Evolutionary conservation across 768 basidiomycete species (phyloP), one percentile per base, ranked within the genome.

Genomic region (Lactifluus echinatus): DNA sequence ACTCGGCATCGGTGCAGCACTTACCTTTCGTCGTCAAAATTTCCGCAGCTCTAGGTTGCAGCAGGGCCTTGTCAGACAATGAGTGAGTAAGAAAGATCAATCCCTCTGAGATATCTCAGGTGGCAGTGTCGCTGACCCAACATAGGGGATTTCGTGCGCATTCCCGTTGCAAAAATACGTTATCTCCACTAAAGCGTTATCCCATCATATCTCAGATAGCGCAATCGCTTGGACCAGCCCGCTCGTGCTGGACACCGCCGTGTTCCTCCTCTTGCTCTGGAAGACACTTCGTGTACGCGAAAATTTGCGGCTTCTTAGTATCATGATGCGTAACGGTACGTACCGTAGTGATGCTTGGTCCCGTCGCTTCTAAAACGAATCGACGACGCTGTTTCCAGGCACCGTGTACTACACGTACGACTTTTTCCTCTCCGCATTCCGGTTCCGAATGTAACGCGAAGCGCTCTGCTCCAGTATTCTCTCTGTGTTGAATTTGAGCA

Each of bases 71-170:
- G 11, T 40, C 24, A 2, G 24, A 56, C 10, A 6, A 19, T 8
- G 34, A 44, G 55, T 56, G 34, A 56, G 56, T 50, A 40, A n/a
- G n/a, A 40, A 40, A 40, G 19, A n/a, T 19, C 19, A 40, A 19
- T 40, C 39, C 4, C 6, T 21, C 8, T 2, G 14, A 2, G 10
- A 34, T 8, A 3, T 6, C 8, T 8, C 8, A 37, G 17, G 5
- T 2, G 4, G 15, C 8, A 17, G 37, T n/a, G 17, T 8, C 17
- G 37, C 37, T 37, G 37, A 21, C 39, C 39, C 39, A 1, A 19
- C n/a, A 7, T 19, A 40, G 40, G 21, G 52, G 42, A 12, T 33
- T 53, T 14, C n/a, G 52, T 42, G 11, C 10, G n/a, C 4, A 21
- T 4, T 12, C 23, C 11, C 34, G 12, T 34, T 34, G 34, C 12